Percentiles rank a stretch among this genome's conserved stretches.
These are phyloP conservation scores for Entonaema liquescens DNA, from an alignment of 495 filamentous ascomycete species.

Conservation along the genomic window DNA sequence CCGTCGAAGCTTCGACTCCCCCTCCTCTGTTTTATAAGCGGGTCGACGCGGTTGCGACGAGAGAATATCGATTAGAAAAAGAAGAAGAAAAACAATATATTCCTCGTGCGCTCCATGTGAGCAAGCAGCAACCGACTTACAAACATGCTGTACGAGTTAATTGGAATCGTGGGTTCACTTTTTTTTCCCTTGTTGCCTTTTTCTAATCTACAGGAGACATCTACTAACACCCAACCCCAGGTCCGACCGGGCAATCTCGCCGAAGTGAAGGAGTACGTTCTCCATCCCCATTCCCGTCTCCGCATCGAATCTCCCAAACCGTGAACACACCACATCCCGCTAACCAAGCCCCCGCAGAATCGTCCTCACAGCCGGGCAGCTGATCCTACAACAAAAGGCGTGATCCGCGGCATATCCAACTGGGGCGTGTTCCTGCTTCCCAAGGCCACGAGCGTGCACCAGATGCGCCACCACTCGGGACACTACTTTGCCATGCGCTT, in stretches of 20 bases:
- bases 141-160: slow-evolving; percentile 95
- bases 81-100: too few species aligned
- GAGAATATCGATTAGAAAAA: neutral
- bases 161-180: slow-evolving; percentile 84
- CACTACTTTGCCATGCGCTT: slow-evolving; percentile 99
- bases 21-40: neutral
- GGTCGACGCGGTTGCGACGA: neutral
- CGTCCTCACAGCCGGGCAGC: slow-evolving; percentile 81
- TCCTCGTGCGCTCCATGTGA: slow-evolving; percentile 31
- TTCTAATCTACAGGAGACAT: slow-evolving; percentile 1
- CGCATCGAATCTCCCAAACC: neutral
- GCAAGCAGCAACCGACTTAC: slow-evolving; percentile 13
- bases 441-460: slow-evolving; percentile 74
- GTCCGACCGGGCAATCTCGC: slow-evolving; percentile 85
- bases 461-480: slow-evolving; percentile 79
- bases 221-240: slow-evolving; percentile 55
- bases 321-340: neutral
- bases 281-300: neutral
- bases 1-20: too few species aligned
- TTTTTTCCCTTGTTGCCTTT: neutral
- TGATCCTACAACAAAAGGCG: slow-evolving; percentile 84
- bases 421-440: slow-evolving; percentile 93
- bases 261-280: slow-evolving; percentile 91
- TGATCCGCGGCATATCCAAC: slow-evolving; percentile 90
- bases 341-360: slow-evolving; percentile 63